Evolutionary conservation across 768 basidiomycete species (phyloP), one percentile per base, ranked within the genome.

Genomic region (Suillus brevipes): DNA sequence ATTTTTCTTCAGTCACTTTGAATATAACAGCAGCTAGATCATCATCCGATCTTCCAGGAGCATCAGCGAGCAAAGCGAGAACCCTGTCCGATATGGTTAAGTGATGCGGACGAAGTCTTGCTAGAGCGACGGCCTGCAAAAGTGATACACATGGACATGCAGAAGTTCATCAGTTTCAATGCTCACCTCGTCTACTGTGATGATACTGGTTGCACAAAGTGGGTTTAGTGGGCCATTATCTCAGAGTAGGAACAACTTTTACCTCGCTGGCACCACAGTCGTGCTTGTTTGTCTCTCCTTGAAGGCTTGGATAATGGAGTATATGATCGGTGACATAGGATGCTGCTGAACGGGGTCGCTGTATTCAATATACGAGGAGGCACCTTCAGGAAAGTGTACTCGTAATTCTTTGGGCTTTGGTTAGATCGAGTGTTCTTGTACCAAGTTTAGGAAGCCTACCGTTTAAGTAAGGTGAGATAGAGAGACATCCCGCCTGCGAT

Each of bases 391-490:
- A 66, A 83, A 83, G 69, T 85, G 83, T 8, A 83, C 83, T 25
- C 81, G 79, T 10, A 84, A 72, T 65, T 84, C 82, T 83, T 28
- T 25, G 20, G 4, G 28, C 28, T 12, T 64, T n/a, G 28, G 49
- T 60, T 5, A 65, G 28, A 34, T 25, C 42, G 23, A 20, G n/a
- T n/a, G 34, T 28, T 38, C 16, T 68, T 61, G 61, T 71, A 45
- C 18, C 60, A 56, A 16, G 23, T 10, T 25, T 20, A 28, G 23
- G 23, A 14, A 34, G 36, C 64, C 18, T 56, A 81, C 83, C 85
- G 71, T 87, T 87, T 74, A 84, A 85, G 72, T 87, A 87, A 2
- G 85, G 85, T 14, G 84, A 78, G 61, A 87, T 78, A 69, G 83
- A 84, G 37, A 80, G 74, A 70, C 85, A 86, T 7, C 79, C 78